These are phyloP conservation scores for Mycena olivaceomarginata DNA, from an alignment of 768 basidiomycete species.

Conservation along the genomic window DNA sequence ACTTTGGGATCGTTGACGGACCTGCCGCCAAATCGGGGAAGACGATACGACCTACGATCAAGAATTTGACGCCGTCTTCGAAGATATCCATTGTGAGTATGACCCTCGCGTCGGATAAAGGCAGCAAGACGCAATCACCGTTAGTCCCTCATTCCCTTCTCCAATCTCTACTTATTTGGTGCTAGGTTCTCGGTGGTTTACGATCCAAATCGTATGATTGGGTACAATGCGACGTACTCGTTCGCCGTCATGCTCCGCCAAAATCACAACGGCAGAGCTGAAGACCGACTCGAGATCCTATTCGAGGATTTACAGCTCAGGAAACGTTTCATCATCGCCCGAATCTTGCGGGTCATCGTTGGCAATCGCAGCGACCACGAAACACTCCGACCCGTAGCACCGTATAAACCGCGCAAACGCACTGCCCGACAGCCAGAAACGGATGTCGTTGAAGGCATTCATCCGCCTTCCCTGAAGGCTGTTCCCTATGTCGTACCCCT, in stretches of 20 bases:
- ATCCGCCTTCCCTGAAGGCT: constrained; percentile 61
- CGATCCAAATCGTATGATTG: constrained; percentile 48
- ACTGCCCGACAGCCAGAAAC: constrained; percentile 55
- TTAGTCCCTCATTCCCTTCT: constrained; percentile 42
- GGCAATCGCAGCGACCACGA: constrained; percentile 69
- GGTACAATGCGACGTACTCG: constrained; percentile 46
- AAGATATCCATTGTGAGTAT: constrained; percentile 51
- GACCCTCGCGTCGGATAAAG: constrained; percentile 57
- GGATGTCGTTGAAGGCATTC: constrained; percentile 63
- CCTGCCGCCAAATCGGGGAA: constrained; percentile 51
- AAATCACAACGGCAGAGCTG: constrained; percentile 65
- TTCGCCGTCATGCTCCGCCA: constrained; percentile 60
- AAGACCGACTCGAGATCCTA: constrained; percentile 71
- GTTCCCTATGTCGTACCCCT: constrained; percentile 65
- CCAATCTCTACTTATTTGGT: not conserved
- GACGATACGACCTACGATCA: constrained; percentile 45
- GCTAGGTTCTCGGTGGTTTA: constrained; percentile 51
- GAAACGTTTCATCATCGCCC: constrained; percentile 69
- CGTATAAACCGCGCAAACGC: constrained; percentile 66
- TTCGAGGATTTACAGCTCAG: constrained; percentile 68
- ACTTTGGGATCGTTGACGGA: constrained; percentile 73
- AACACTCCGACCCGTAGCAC: constrained; percentile 63
- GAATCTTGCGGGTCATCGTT: constrained; percentile 64
- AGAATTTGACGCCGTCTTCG: constrained; percentile 55
- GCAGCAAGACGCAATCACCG: constrained; percentile 45